Evolutionary conservation across 1,284 basidiomycete species (phyloP).

Genomic region (Papiliotrema terrestris): DNA sequence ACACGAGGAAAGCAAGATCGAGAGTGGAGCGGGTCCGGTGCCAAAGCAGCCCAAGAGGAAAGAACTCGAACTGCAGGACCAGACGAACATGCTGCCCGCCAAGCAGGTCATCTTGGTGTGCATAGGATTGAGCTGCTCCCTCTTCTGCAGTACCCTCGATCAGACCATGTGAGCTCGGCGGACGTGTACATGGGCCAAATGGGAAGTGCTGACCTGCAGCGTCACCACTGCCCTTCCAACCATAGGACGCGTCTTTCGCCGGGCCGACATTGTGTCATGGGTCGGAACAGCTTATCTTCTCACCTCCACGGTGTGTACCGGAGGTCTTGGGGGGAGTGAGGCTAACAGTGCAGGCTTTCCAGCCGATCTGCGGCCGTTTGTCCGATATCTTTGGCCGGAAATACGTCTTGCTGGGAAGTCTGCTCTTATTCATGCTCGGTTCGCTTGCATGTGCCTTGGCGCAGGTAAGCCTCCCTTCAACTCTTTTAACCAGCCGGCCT

Average conservation of each 20-base stretch:
- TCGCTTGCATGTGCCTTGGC: constrained; percentile 51
- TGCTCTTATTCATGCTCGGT: constrained; percentile 60
- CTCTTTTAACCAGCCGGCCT: constrained; percentile 47
- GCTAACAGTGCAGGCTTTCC: constrained; percentile 55
- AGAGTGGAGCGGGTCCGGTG: neutral
- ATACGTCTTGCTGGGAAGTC: constrained; percentile 57
- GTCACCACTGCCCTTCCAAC: constrained; percentile 67
- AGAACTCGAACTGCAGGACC: constrained; percentile 58
- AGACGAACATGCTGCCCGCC: constrained; percentile 70
- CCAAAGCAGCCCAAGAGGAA: constrained; percentile 21
- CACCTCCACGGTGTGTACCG: constrained; percentile 29
- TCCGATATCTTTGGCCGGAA: constrained; percentile 78
- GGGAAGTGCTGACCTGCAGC: constrained; percentile 47
- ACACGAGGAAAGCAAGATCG: neutral
- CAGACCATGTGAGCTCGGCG: constrained; percentile 46
- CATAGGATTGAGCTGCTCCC: constrained; percentile 53
- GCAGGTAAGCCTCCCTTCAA: constrained; percentile 8
- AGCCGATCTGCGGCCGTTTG: constrained; percentile 63
- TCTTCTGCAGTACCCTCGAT: constrained; percentile 57
- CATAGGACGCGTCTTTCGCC: constrained; percentile 64
- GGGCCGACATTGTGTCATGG: constrained; percentile 65
- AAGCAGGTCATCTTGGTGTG: constrained; percentile 65
- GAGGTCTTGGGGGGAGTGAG: neutral
- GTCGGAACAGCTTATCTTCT: constrained; percentile 51
- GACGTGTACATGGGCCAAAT: constrained; percentile 38